Conservation (phyloP, 1,139 yeast genomes). For the Hemisphaericaspora xylofermentans region DNA sequence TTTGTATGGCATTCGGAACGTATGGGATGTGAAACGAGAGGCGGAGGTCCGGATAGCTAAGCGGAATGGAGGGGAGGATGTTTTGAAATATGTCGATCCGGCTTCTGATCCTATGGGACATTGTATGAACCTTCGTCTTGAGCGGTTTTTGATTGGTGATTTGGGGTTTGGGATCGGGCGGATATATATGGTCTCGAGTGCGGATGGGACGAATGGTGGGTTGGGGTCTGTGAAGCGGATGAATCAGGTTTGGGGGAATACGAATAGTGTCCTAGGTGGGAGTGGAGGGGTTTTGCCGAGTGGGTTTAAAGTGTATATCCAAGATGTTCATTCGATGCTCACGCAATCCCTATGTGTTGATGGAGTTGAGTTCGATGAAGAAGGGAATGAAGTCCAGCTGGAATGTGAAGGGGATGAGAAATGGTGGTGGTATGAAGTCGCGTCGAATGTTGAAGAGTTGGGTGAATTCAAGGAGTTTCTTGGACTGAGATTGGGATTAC, state of each 20-base stretch:
- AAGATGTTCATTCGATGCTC: constrained; percentile 44
- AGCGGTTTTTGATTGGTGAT: constrained; percentile 48
- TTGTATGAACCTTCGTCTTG: constrained; percentile 36
- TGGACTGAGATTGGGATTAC: constrained; percentile 21
- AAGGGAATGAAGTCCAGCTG: constrained; percentile 27
- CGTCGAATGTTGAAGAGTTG: constrained; percentile 34
- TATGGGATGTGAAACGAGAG: constrained; percentile 31
- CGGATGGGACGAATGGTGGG: constrained; percentile 41
- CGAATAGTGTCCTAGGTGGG: constrained; percentile 14
- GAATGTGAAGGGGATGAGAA: constrained; percentile 8
- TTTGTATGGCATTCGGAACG: constrained; percentile 36
- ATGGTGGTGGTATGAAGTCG: constrained; percentile 47
- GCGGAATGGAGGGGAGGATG: constrained; percentile 25
- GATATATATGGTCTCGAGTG: constrained; percentile 45
- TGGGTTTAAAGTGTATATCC: constrained; percentile 49
- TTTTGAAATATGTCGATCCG: constrained; percentile 42
- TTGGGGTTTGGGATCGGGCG: constrained; percentile 47
- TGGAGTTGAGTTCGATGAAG: constrained; percentile 38
- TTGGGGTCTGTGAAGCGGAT: constrained; percentile 35
- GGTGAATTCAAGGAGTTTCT: constrained; percentile 30
- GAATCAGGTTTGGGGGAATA: constrained; percentile 24
- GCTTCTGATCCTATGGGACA: constrained; percentile 41
- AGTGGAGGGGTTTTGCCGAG: constrained; percentile 29
- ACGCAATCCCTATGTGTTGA: constrained; percentile 24
- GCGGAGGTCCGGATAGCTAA: constrained; percentile 33